Evolutionary conservation across 108 stramenopile genomes (phyloP).

Genomic region (Cyclostephanos invisitatus): DNA sequence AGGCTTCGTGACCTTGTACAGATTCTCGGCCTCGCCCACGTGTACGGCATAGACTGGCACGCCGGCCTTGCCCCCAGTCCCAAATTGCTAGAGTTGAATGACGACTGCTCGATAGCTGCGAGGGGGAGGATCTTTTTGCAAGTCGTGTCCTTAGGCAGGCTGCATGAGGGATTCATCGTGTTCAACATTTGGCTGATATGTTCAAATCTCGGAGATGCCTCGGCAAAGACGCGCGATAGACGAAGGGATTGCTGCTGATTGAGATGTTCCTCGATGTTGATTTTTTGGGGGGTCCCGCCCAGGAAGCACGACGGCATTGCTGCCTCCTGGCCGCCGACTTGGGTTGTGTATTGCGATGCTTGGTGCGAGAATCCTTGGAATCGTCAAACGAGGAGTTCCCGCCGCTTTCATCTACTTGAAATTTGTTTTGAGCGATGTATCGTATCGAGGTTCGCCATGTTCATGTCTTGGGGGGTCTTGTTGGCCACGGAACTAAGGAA

Average conservation of each 20-base stretch:
- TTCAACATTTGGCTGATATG: conserved; percentile 34
- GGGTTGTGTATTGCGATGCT: background rate
- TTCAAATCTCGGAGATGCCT: conserved; percentile 32
- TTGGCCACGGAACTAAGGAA: conserved; percentile 9
- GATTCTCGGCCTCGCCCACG: conserved; percentile 38
- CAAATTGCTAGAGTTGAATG: conserved; percentile 9
- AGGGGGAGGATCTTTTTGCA: background rate
- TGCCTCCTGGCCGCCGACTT: background rate
- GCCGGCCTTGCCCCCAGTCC: conserved; percentile 48
- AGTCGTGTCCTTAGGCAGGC: conserved; percentile 25
- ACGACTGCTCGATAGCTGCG: background rate
- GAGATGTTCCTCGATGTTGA: conserved; percentile 16
- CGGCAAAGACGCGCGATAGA: conserved; percentile 31
- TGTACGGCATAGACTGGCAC: conserved; percentile 27
- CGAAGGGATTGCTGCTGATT: conserved; percentile 27
- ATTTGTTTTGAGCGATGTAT: background rate
- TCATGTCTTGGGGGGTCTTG: conserved; percentile 10
- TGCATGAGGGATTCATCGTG: conserved; percentile 12
- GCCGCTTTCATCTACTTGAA: background rate
- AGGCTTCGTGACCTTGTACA: conserved; percentile 35
- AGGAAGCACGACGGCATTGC: conserved; percentile 5
- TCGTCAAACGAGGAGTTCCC: background rate
- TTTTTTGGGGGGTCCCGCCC: conserved; percentile 9
- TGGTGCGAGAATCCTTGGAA: background rate
- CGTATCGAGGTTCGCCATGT: conserved; percentile 11